Evolutionary conservation across 116 monocot genomes (phyloP).

Genomic region (Posidonia oceanica): DNA sequence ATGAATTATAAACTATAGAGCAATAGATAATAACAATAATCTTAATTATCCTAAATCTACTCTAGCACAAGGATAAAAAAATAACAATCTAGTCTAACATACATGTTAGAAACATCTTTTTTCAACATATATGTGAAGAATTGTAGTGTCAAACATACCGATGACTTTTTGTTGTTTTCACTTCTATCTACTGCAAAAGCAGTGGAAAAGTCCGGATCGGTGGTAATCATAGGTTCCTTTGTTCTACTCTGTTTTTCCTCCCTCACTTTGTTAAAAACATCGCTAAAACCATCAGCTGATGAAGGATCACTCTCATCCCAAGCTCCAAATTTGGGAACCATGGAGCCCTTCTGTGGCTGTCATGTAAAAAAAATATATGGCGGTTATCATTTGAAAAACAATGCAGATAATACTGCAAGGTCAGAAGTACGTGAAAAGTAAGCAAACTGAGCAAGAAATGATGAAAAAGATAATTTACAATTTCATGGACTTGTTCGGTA

Average conservation of each 20-base stretch:
- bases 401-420: too few species aligned
- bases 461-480: slow-evolving; percentile 3
- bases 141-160: not conserved
- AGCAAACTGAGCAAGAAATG: not conserved
- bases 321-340: slow-evolving; percentile 12
- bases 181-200: not conserved
- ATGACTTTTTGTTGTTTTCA: not conserved
- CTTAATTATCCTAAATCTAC: too few species aligned
- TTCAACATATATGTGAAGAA: too few species aligned
- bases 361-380: not conserved
- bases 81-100: too few species aligned
- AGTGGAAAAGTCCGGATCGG: slow-evolving; percentile 7
- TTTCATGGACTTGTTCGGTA: slow-evolving; percentile 18
- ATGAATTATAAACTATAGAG: too few species aligned
- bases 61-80: too few species aligned
- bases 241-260: slow-evolving; percentile 9
- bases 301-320: slow-evolving; percentile 17
- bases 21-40: too few species aligned
- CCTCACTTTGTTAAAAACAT: slow-evolving; percentile 16
- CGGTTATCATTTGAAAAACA: not conserved
- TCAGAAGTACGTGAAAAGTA: too few species aligned
- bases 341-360: not conserved
- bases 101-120: too few species aligned
- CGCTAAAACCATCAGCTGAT: slow-evolving; percentile 12
- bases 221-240: slow-evolving; percentile 14